Evolutionary conservation across 371 early-diverging fungal genomes (phyloP).

Genomic region (Rhizopus delemar): DNA sequence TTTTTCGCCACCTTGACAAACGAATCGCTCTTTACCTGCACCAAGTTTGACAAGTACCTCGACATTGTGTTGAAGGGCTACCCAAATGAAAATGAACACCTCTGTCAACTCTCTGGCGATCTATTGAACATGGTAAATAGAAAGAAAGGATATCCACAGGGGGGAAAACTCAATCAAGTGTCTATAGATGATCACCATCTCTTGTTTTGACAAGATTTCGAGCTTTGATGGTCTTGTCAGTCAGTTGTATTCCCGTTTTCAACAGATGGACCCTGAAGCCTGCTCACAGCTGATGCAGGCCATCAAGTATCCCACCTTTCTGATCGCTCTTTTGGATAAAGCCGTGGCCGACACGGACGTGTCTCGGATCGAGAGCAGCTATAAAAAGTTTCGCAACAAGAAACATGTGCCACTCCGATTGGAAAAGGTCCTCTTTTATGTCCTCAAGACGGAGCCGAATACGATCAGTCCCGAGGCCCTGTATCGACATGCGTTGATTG

Average conservation of each 20-base stretch:
- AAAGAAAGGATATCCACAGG: not conserved
- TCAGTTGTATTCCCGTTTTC: constrained; percentile 10
- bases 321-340: constrained; percentile 14
- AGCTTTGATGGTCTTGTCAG: constrained; percentile 5
- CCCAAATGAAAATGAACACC: constrained; percentile 9
- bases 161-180: no score
- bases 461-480: not conserved
- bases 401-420: constrained; percentile 17
- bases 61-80: constrained; percentile 11
- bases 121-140: constrained; percentile 21
- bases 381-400: constrained; percentile 5
- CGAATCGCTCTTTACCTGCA: constrained; percentile 2
- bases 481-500: constrained; percentile 20
- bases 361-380: not conserved
- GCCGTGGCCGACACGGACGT: constrained; percentile 23
- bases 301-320: constrained; percentile 24
- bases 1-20: constrained; percentile 13
- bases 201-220: constrained; percentile 8
- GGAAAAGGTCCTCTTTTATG: constrained; percentile 22
- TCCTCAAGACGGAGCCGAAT: constrained; percentile 16
- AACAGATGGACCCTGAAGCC: constrained; percentile 11
- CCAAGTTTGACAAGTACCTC: constrained; percentile 16
- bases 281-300: constrained; percentile 19
- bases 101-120: constrained; percentile 10
- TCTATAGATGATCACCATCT: constrained; percentile 21